Evolutionary conservation across 2,329 filamentous ascomycete species (phyloP).

Genomic region (Microascus cirrosus): DNA sequence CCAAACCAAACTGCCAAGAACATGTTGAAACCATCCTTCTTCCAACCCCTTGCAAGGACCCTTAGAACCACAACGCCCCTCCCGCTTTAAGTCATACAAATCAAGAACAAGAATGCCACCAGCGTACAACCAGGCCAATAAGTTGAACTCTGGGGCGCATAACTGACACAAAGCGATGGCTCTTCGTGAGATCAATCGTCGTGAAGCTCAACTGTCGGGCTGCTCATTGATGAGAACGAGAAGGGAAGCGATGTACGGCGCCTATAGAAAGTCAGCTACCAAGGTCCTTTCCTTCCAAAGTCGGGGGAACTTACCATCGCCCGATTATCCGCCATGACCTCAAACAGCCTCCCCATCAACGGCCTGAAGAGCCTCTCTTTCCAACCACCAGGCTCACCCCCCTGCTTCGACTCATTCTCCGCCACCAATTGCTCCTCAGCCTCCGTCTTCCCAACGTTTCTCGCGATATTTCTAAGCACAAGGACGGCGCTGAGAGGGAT

Average conservation of each 20-base stretch:
- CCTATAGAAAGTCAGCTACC: slow-evolving; percentile 20
- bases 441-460: slow-evolving; percentile 51
- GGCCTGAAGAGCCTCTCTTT: slow-evolving; percentile 59
- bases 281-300: neutral
- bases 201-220: neutral
- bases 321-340: slow-evolving; percentile 59
- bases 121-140: neutral
- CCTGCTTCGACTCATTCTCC: slow-evolving; percentile 25
- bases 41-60: neutral
- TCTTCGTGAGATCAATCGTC: no score
- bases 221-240: slow-evolving; percentile 2
- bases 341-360: slow-evolving; percentile 52
- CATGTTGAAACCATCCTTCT: neutral
- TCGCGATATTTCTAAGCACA: slow-evolving; percentile 68
- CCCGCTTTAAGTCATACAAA: neutral
- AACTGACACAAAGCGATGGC: neutral
- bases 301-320: slow-evolving; percentile 33
- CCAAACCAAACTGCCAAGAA: neutral
- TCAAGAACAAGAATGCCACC: neutral
- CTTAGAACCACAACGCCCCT: neutral
- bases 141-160: neutral
- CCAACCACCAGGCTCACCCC: slow-evolving; percentile 44
- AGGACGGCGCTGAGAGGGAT: slow-evolving; percentile 69
- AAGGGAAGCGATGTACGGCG: slow-evolving; percentile 4
- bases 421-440: slow-evolving; percentile 39